phyloP scores from a whole-genome alignment of 257 asterid species.

The Phtheirospermum japonicum region DNA sequence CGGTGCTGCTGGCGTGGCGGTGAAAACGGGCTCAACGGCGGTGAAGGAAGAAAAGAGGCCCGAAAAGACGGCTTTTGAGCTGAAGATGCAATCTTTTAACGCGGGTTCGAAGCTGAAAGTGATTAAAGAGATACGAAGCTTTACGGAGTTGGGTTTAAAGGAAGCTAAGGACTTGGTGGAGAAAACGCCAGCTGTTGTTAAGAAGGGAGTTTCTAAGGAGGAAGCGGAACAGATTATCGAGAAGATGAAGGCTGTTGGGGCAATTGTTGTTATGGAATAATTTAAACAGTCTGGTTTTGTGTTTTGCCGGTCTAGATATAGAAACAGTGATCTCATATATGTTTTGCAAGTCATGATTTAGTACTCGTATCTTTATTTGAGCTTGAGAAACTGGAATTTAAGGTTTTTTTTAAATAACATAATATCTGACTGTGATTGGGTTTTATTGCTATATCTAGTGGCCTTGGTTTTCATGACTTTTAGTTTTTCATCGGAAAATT shows the following conservation, averaged over 20 bases:
- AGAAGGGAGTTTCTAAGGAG: constrained; percentile 41
- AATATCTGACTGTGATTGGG: background rate
- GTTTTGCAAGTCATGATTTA: background rate
- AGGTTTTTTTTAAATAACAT: background rate
- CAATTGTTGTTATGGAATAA: constrained; percentile 39
- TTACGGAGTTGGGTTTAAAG: constrained; percentile 37
- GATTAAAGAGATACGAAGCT: constrained; percentile 40
- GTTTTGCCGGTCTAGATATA: constrained; percentile 22
- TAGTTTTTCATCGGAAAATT: background rate
- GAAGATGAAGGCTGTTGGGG: constrained; percentile 43
- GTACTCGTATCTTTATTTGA: background rate
- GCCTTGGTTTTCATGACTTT: constrained; percentile 18
- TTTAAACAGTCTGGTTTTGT: background rate
- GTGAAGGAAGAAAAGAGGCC: constrained; percentile 56
- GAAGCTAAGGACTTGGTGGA: constrained; percentile 45
- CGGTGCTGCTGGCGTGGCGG: constrained; percentile 49
- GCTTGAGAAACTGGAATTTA: constrained; percentile 15
- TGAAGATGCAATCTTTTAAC: constrained; percentile 62
- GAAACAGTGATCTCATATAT: constrained; percentile 17
- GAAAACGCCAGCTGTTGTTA: constrained; percentile 35
- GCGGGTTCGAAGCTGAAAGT: constrained; percentile 71
- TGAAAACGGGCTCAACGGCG: constrained; percentile 31
- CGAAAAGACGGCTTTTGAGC: constrained; percentile 66
- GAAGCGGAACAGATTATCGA: constrained; percentile 38
- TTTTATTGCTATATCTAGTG: background rate